phyloP scores from a whole-genome alignment of 331 rosid genomes.

The Acacia concinna region DNA sequence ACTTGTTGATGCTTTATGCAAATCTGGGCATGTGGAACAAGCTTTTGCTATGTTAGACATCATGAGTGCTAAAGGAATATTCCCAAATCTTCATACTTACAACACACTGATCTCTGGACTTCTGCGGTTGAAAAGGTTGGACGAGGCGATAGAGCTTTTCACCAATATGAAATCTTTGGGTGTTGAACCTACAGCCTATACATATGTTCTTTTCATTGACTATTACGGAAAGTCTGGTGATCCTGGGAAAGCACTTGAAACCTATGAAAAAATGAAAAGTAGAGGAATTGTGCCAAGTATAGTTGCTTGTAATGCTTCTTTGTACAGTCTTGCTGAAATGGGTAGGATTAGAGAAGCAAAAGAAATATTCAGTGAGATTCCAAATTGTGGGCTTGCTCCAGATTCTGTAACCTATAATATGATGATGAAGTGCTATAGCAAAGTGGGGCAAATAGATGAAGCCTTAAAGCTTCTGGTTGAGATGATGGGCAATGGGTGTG shows the following conservation, averaged over 20 bases:
- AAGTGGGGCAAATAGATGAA: slow-evolving; percentile 76
- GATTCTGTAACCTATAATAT: slow-evolving; percentile 84
- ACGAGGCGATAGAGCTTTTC: slow-evolving; percentile 73
- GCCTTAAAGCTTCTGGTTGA: slow-evolving; percentile 64
- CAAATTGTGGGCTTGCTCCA: slow-evolving; percentile 73
- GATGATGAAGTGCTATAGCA: slow-evolving; percentile 94
- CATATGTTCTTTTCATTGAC: slow-evolving; percentile 84
- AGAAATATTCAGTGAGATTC: slow-evolving; percentile 64
- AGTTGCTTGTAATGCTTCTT: slow-evolving; percentile 85
- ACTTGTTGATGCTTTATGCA: slow-evolving; percentile 75
- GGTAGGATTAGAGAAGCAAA: slow-evolving; percentile 80
- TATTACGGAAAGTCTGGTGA: slow-evolving; percentile 87
- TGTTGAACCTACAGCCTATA: slow-evolving; percentile 72
- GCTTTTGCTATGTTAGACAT: slow-evolving; percentile 66
- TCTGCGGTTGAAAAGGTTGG: slow-evolving; percentile 57
- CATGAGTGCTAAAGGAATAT: slow-evolving; percentile 65
- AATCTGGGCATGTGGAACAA: slow-evolving; percentile 60
- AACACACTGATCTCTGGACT: slow-evolving; percentile 84
- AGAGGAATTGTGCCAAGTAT: slow-evolving; percentile 81
- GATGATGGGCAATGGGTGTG: slow-evolving; percentile 73
- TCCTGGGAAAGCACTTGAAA: slow-evolving; percentile 71
- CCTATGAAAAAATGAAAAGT: slow-evolving; percentile 74
- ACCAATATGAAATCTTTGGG: slow-evolving; percentile 69
- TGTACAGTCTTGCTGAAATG: slow-evolving; percentile 74
- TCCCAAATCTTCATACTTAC: slow-evolving; percentile 88